phyloP scores from a whole-genome alignment of 257 asterid species.

The Solanum appendiculatum region DNA sequence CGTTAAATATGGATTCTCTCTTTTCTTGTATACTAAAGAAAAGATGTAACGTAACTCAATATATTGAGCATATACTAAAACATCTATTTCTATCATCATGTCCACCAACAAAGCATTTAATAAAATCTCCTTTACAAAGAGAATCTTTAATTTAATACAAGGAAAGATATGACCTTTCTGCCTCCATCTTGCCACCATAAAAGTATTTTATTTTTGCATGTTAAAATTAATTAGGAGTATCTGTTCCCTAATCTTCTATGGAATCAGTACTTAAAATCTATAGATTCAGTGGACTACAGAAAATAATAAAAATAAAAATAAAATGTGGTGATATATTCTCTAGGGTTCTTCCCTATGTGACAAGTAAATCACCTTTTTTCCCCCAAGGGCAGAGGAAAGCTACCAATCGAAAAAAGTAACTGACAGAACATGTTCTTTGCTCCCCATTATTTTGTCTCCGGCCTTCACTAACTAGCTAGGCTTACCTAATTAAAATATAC shows the following conservation, averaged over 20 bases:
- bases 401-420: conserved; percentile 16
- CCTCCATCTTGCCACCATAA: not conserved
- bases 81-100: not conserved
- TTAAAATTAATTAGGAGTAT: not conserved
- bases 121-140: not conserved
- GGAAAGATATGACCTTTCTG: not conserved
- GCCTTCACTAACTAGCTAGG: not conserved
- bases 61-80: not conserved
- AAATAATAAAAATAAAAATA: too few species aligned
- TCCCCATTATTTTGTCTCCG: conserved; percentile 7
- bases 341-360: not conserved
- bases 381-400: conserved; percentile 14
- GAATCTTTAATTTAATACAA: not conserved
- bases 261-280: not conserved
- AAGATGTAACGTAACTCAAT: not conserved
- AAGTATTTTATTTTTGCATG: not conserved
- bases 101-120: not conserved
- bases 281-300: not conserved
- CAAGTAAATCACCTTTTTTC: not conserved
- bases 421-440: conserved; percentile 30
- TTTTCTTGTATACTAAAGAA: not conserved
- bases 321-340: not conserved
- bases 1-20: not conserved
- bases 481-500: not conserved
- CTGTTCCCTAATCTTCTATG: not conserved